Evolutionary conservation across 176 grass and related monocot species (phyloP), one percentile per base, ranked within the genome.

Genomic region (Phoenix dactylifera): DNA sequence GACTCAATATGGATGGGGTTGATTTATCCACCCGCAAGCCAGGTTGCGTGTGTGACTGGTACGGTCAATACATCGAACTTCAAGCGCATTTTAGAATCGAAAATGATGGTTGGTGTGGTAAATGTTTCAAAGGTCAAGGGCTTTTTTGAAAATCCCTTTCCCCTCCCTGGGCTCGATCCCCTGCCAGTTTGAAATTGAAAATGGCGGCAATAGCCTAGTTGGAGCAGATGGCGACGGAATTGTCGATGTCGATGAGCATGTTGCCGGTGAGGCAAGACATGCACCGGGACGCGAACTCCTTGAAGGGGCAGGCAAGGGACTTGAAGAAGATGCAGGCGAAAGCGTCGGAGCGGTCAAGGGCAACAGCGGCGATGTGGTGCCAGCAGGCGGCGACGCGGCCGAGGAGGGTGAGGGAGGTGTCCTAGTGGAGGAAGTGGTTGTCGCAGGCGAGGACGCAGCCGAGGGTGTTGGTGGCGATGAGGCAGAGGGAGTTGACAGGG

Each of bases 211-310:
- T 78, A 4, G 86, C 87, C 93, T 87, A 98, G 25, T 88, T 85
- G 55, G 93, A 89, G 4, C 87, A 81, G 51, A 98, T 86, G 0
- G 93, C 87, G 18, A 98, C 69, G 22, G 87, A 86, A 2, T 89
- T 82, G 18, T 92, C 87, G 3, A 79, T 84, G 6, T 88, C 87
- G 0, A 98, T 76, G 63, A 98, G 87, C 81, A 92, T 98, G 70
- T 98, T 84, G 15, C 93, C 87, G 2, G 93, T 87, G 22, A 92
- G 76, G 57, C 81, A 62, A 73, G 87, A 92, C 87, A 98, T 98
- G 35, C 93, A 76, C 63, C 81, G 80, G 4, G 84, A 75, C 24
- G 92, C 87, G 3, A 98, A 82, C 69, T 98, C 87, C 79, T 92
- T 81, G 76, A 98, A 98, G 26, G 92, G 73, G 55, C 84, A 73